Percentiles rank a stretch among this genome's conserved stretches.
These are phyloP conservation scores for Mycosphaerella sp. DNA, from an alignment of 2,329 filamentous ascomycete species.

Conservation along the genomic window DNA sequence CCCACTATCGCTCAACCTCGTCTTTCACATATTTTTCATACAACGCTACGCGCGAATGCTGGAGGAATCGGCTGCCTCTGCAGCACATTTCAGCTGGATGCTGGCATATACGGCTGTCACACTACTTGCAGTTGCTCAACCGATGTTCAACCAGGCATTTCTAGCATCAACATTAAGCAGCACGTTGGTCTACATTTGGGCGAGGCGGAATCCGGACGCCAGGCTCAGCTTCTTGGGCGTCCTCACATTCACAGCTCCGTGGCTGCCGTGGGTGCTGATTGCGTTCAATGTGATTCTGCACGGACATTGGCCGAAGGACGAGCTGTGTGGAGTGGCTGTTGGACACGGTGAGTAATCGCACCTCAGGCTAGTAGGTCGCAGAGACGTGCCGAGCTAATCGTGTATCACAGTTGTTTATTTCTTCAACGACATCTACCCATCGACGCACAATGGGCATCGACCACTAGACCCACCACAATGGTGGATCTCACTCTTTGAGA, in stretches of 20 bases:
- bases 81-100: constrained; percentile 93
- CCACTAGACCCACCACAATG: constrained; percentile 84
- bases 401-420: constrained; percentile 74
- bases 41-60: constrained; percentile 92
- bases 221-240: constrained; percentile 74
- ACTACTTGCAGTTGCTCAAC: constrained; percentile 68
- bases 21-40: constrained; percentile 98
- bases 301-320: constrained; percentile 83
- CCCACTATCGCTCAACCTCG: constrained; percentile 82
- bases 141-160: constrained; percentile 85
- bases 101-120: constrained; percentile 76
- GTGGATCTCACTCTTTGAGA: constrained; percentile 81
- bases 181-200: constrained; percentile 97
- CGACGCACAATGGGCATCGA: constrained; percentile 74
- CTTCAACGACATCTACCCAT: constrained; percentile 93
- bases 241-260: constrained; percentile 86
- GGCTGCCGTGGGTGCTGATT: constrained; percentile 93
- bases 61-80: constrained; percentile 89
- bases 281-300: constrained; percentile 88
- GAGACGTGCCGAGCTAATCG: constrained; percentile 4
- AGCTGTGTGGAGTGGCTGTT: constrained; percentile 90
- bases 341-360: constrained; percentile 58
- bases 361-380: neutral
- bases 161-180: constrained; percentile 89
- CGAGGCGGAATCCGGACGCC: constrained; percentile 85